A percentile compares a stretch with the other conserved stretches of the same genome.
phyloP scores from a whole-genome alignment of 352 stramenopile genomes.

The Globisporangium orthogonon region DNA sequence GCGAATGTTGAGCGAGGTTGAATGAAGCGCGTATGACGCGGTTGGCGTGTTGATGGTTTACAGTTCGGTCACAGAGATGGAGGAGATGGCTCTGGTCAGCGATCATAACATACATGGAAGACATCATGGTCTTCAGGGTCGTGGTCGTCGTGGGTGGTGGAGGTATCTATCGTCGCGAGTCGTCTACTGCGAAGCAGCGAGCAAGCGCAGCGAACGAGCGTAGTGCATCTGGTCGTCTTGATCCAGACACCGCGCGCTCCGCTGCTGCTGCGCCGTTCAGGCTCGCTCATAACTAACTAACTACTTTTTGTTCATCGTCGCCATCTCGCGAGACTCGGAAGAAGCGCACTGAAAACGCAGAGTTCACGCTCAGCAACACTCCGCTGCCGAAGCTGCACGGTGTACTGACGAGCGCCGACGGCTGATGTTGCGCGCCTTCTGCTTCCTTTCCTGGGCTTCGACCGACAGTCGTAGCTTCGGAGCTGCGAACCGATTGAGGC shows the following conservation, averaged over 20 bases:
- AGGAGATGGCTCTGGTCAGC: not conserved
- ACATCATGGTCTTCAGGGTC: not conserved
- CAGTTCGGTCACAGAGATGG: not conserved
- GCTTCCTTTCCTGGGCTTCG: constrained; percentile 67
- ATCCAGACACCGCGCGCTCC: not conserved
- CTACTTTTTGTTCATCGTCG: not conserved
- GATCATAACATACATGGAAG: not conserved
- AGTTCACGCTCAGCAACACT: not conserved
- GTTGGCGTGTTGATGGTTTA: not conserved
- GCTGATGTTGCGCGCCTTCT: constrained; percentile 64
- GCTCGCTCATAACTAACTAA: not conserved
- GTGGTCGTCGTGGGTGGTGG: not conserved
- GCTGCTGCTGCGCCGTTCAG: not conserved
- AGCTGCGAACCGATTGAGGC: constrained; percentile 66
- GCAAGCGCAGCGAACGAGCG: not conserved
- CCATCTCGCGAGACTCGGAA: not conserved
- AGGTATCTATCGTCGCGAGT: not conserved
- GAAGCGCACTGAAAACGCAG: not conserved
- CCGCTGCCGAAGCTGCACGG: not conserved
- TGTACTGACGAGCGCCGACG: constrained; percentile 32
- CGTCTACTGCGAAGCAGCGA: not conserved
- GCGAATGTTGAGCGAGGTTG: not conserved
- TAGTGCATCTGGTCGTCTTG: not conserved
- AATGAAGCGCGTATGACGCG: too few species aligned
- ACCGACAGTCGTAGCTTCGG: constrained; percentile 60